Evolutionary conservation across 805 yeast genomes (phyloP).

Genomic region (Lachancea thermotolerans): DNA sequence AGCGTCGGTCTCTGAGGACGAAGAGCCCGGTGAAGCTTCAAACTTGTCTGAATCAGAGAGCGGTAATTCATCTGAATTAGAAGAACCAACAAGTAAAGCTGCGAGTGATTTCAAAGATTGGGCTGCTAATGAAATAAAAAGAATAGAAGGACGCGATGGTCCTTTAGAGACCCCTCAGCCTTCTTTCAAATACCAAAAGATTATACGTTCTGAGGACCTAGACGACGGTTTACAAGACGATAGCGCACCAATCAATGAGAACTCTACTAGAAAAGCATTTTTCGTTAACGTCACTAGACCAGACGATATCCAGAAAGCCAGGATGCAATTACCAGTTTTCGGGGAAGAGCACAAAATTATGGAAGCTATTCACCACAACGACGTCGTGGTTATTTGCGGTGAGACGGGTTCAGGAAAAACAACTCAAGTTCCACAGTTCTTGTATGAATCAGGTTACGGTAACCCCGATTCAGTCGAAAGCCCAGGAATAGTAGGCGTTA

Average conservation of each 20-base stretch:
- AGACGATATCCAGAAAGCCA: slow-evolving; percentile 54
- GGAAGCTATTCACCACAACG: slow-evolving; percentile 94
- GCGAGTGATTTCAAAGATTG: slow-evolving; percentile 76
- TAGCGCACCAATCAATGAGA: slow-evolving; percentile 51
- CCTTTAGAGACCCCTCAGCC: slow-evolving; percentile 46
- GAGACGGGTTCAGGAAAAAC: slow-evolving; percentile 99
- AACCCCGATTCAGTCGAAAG: slow-evolving; percentile 43
- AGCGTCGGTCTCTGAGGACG: slow-evolving; percentile 11
- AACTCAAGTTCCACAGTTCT: slow-evolving; percentile 94
- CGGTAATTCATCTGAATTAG: slow-evolving; percentile 6
- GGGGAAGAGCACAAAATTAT: slow-evolving; percentile 86
- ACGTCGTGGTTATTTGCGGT: slow-evolving; percentile 87
- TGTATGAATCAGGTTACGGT: slow-evolving; percentile 91
- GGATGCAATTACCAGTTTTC: slow-evolving; percentile 79
- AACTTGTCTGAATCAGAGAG: slow-evolving; percentile 24
- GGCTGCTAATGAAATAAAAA: slow-evolving; percentile 72
- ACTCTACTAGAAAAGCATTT: slow-evolving; percentile 47
- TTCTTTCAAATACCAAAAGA: slow-evolving; percentile 44
- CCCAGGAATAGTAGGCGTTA: slow-evolving; percentile 93
- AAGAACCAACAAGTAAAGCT: slow-evolving; percentile 26
- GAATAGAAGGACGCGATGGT: slow-evolving; percentile 53
- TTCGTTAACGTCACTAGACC: slow-evolving; percentile 63
- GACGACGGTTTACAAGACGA: slow-evolving; percentile 65
- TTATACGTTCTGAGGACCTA: slow-evolving; percentile 62
- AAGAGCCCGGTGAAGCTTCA: slow-evolving; percentile 27